These are phyloP conservation scores for Geranium rotundifolium DNA, from an alignment of 345 rosid genomes.

Conservation along the genomic window DNA sequence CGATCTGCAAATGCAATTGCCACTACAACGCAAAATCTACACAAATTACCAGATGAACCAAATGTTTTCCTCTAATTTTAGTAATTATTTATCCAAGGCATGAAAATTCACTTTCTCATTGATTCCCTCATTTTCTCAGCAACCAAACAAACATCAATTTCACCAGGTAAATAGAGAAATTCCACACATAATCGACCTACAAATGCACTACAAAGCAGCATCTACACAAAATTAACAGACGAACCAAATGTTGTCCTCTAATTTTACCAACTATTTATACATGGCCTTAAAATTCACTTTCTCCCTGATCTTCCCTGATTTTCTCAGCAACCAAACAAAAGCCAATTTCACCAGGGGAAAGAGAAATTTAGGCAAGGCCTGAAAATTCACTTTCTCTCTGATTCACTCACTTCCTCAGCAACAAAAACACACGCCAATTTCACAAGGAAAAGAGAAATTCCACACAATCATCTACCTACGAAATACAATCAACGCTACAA, in stretches of 20 bases:
- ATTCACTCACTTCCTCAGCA: not conserved
- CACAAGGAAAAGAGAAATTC: no score
- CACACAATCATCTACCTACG: no score
- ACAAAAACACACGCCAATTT: not conserved
- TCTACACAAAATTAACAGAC: no score
- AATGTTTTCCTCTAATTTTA: not conserved
- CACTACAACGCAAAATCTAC: not conserved
- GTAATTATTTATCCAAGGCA: not conserved
- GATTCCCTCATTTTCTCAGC: not conserved
- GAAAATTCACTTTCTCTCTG: no score
- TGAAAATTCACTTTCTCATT: not conserved
- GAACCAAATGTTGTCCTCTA: not conserved
- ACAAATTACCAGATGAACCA: not conserved
- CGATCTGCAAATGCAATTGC: not conserved
- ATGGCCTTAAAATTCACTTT: not conserved
- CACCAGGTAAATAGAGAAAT: no score
- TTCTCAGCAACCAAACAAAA: constrained; percentile 5
- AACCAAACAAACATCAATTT: not conserved
- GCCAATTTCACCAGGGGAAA: no score
- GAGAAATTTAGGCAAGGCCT: no score
- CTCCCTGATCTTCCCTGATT: not conserved
- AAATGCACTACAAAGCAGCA: not conserved
- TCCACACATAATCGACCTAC: not conserved
- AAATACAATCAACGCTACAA: not conserved
- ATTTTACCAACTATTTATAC: not conserved